Evolutionary conservation across 164 flowering plant genomes (phyloP).

Genomic region (Vitis rotundifolia): DNA sequence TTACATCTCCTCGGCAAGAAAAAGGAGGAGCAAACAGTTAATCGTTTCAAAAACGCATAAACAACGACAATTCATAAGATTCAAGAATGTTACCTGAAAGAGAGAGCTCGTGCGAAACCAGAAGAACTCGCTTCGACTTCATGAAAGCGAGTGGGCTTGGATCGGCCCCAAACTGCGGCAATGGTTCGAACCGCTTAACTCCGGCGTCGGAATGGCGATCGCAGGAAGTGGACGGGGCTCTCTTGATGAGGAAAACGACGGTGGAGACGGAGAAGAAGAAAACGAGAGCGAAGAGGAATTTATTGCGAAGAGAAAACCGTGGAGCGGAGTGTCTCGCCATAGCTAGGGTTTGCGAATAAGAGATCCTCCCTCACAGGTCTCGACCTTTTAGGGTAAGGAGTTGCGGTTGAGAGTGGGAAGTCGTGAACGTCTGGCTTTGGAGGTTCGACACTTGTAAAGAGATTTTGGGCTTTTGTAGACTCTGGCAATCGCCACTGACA

Average conservation of each 20-base stretch:
- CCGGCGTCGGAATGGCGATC: constrained; percentile 5
- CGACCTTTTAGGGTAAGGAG: constrained; percentile 15
- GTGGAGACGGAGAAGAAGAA: constrained; percentile 47
- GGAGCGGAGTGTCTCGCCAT: constrained; percentile 32
- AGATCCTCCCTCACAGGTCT: neutral
- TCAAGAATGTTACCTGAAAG: constrained; percentile 56
- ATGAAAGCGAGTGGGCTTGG: constrained; percentile 64
- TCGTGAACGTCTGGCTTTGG: constrained; percentile 14
- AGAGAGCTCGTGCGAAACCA: constrained; percentile 88
- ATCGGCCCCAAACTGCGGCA: neutral
- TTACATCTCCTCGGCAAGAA: neutral
- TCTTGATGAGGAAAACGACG: constrained; percentile 37
- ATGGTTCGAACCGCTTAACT: constrained; percentile 9
- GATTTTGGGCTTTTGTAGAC: neutral
- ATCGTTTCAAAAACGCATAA: too few species aligned
- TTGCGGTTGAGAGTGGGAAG: neutral
- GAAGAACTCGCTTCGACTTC: constrained; percentile 79
- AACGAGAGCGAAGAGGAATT: constrained; percentile 32
- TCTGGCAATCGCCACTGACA: too few species aligned
- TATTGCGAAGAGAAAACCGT: constrained; percentile 19
- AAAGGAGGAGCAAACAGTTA: neutral
- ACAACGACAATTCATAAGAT: too few species aligned
- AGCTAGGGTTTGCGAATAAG: constrained; percentile 1
- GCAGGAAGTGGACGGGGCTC: constrained; percentile 53
- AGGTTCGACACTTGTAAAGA: constrained; percentile 2